Evolutionary conservation across 192 early-diverging fungal genomes (phyloP), one percentile per base, ranked within the genome.

Genomic region (Fimicolochytrium jonesii): DNA sequence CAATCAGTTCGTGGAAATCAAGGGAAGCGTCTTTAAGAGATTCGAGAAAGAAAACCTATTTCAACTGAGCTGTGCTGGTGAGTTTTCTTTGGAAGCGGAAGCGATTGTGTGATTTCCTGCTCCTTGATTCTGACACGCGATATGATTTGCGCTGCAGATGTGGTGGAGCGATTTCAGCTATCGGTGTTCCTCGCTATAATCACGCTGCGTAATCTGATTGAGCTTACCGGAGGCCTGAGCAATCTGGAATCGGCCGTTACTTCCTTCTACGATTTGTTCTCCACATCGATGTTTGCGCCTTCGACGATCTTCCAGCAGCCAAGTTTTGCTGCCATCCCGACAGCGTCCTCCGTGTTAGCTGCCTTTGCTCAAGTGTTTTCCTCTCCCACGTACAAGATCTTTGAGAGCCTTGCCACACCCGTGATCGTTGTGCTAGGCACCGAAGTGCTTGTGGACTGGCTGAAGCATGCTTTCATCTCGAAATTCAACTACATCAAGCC

Each of bases 1-100:
- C 32, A 97, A 97, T 64, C 97, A 97, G 76, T 99, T 99, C 83
- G 91, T 93, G 6, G 97, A 99, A 66, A 94, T 99, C 70, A 99
- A 99, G 63, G 87, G 91, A 57, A 88, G 86, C 39, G 97, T 99
- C 5, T 99, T 97, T 58, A 99, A 99, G 61, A 86, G 85, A 47
- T 97, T 92, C 82, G 97, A 99, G 71, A 84, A 87, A 61, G 97
- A 96, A 59, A 96, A 95, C 69, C 74, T 99, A 58, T 99, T 97
- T 69, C 95, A 99, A 66, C 65, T 99, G 10, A 84, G 83, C 39
- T 99, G 96, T 69, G 85, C 85, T 39, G 95, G 89, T 91, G 73
- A 53, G 73, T 51, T n/a, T 20, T 17, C n/a, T n/a, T n/a, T 41
- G 37, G 37, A 11, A 11, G 37, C 9, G 37, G 37, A 41, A n/a